A percentile compares a stretch with the other conserved stretches of the same genome.
Evolutionary conservation across 345 rosid species (phyloP).

Genomic region (Sonneratia caseolaris): DNA sequence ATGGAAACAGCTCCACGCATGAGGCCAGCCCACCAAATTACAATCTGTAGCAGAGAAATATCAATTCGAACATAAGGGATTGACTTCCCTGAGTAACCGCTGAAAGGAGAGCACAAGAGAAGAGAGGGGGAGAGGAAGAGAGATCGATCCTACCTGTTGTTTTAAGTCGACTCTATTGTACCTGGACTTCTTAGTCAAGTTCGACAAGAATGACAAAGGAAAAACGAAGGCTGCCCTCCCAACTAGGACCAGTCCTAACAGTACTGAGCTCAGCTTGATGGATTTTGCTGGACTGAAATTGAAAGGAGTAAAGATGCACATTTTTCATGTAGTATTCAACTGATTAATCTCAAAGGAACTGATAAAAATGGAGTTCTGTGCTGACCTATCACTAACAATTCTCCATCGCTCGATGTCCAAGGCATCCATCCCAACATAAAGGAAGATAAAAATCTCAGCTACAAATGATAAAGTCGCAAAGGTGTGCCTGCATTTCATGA

Average conservation of each 20-base stretch:
- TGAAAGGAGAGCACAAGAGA: neutral
- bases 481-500: slow-evolving; percentile 52
- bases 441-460: slow-evolving; percentile 92
- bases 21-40: slow-evolving; percentile 98
- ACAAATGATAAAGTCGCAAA: slow-evolving; percentile 88
- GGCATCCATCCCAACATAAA: slow-evolving; percentile 98
- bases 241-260: slow-evolving; percentile 61
- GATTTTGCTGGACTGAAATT: slow-evolving; percentile 67
- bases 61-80: neutral
- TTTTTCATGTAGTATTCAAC: neutral
- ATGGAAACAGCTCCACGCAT: slow-evolving; percentile 97
- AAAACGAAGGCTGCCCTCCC: slow-evolving; percentile 93
- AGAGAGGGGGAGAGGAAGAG: slow-evolving; percentile 2
- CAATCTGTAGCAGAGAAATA: slow-evolving; percentile 26
- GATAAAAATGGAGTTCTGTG: neutral
- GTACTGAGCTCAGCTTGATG: slow-evolving; percentile 59
- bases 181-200: slow-evolving; percentile 61
- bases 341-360: neutral
- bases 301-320: neutral
- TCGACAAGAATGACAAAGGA: slow-evolving; percentile 76
- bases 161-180: slow-evolving; percentile 42
- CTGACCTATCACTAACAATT: slow-evolving; percentile 58
- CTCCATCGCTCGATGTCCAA: slow-evolving; percentile 89
- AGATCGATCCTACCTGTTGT: slow-evolving; percentile 48
- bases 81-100: neutral